Percentiles rank a stretch among this genome's conserved stretches.
Evolutionary conservation across 495 filamentous ascomycete species (phyloP).

Genomic region (Penicillium goetzii): DNA sequence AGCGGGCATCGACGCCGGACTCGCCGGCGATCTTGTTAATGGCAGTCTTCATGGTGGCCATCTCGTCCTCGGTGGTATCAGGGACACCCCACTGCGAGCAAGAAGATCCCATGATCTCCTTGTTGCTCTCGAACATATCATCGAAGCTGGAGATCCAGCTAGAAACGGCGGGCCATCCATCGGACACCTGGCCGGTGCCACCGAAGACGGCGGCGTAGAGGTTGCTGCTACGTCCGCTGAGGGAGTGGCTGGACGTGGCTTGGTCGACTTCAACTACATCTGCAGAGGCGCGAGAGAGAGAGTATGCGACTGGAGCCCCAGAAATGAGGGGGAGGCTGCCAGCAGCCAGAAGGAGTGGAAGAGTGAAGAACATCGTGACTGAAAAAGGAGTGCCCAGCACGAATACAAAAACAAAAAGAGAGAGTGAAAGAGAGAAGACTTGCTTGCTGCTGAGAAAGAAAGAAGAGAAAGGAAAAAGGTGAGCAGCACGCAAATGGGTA

Average conservation of each 20-base stretch:
- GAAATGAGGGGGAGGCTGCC: slow-evolving; percentile 39
- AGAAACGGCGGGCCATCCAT: slow-evolving; percentile 28
- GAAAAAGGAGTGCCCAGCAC: slow-evolving; percentile 32
- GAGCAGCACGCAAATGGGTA: background rate
- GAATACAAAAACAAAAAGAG: slow-evolving; percentile 18
- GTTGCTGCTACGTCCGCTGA: slow-evolving; percentile 28
- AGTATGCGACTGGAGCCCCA: slow-evolving; percentile 31
- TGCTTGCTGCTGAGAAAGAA: slow-evolving; percentile 28
- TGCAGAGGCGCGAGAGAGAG: slow-evolving; percentile 23
- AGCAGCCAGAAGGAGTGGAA: slow-evolving; percentile 38
- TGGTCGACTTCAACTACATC: slow-evolving; percentile 11
- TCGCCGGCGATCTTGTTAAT: slow-evolving; percentile 46
- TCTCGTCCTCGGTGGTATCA: slow-evolving; percentile 49
- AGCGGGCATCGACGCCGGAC: slow-evolving; percentile 55
- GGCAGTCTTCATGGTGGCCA: slow-evolving; percentile 38
- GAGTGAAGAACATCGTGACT: slow-evolving; percentile 30
- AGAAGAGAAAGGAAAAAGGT: background rate
- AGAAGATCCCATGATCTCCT: slow-evolving; percentile 41
- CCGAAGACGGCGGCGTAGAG: slow-evolving; percentile 27
- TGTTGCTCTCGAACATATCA: slow-evolving; percentile 47
- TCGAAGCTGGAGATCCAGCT: slow-evolving; percentile 28
- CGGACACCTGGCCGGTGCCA: slow-evolving; percentile 24
- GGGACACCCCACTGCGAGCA: slow-evolving; percentile 44
- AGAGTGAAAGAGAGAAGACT: slow-evolving; percentile 30
- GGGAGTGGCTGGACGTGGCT: slow-evolving; percentile 20